A percentile compares a stretch with the other conserved stretches of the same genome.
phyloP scores from a whole-genome alignment of 768 basidiomycete genomes.

The Rhizopogon vinicolor region DNA sequence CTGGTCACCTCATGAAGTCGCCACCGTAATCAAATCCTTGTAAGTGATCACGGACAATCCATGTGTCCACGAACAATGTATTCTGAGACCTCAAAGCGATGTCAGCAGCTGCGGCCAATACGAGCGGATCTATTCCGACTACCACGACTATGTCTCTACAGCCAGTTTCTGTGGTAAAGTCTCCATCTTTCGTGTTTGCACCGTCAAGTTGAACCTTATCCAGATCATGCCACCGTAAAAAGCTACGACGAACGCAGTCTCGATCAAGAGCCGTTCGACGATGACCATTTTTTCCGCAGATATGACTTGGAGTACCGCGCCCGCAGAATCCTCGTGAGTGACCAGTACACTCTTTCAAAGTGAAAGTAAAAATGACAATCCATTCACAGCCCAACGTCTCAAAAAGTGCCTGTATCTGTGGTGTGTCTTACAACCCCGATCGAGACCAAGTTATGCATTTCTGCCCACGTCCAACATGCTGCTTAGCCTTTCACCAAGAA shows the following conservation, averaged over 20 bases:
- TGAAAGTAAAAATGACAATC: neutral
- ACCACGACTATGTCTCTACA: constrained; percentile 42
- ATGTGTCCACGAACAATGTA: neutral
- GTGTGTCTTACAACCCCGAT: constrained; percentile 42
- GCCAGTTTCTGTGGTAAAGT: constrained; percentile 42
- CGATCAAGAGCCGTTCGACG: constrained; percentile 35
- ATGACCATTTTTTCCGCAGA: constrained; percentile 42
- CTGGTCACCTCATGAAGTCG: constrained; percentile 47
- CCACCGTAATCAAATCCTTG: constrained; percentile 42
- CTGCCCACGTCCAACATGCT: constrained; percentile 49
- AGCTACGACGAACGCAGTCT: constrained; percentile 34
- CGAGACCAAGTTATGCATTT: constrained; percentile 43
- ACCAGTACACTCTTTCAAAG: neutral
- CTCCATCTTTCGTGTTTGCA: neutral
- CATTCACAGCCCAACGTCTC: constrained; percentile 38
- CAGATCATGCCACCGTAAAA: constrained; percentile 32
- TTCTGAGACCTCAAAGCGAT: constrained; percentile 28
- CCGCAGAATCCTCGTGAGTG: constrained; percentile 32
- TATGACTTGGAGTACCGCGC: constrained; percentile 36
- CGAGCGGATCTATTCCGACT: constrained; percentile 49
- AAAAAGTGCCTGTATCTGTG: constrained; percentile 39
- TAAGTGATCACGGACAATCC: constrained; percentile 21
- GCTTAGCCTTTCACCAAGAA: constrained; percentile 40
- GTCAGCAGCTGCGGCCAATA: constrained; percentile 33
- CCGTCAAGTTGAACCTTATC: neutral